phyloP scores from a whole-genome alignment of 345 rosid species.

The Balakata baccata region DNA sequence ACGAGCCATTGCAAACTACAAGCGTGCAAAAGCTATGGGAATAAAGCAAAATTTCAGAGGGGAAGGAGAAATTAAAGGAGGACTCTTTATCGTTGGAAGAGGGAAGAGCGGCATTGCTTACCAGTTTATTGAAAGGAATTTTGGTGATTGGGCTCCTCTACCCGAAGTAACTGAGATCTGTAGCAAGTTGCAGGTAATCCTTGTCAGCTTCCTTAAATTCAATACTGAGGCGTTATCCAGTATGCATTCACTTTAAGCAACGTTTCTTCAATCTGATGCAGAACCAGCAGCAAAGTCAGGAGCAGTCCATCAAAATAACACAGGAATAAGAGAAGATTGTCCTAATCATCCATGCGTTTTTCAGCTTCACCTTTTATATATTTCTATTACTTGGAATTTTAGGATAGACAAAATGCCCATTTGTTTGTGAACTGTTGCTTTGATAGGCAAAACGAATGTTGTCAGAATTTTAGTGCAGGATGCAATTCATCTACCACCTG shows the following conservation, averaged over 20 bases:
- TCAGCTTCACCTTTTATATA: slow-evolving; percentile 5
- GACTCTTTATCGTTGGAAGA: slow-evolving; percentile 52
- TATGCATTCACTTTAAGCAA: slow-evolving; percentile 13
- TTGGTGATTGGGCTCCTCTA: slow-evolving; percentile 66
- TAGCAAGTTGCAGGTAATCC: slow-evolving; percentile 46
- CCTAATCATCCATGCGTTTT: not conserved
- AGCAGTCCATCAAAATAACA: slow-evolving; percentile 10
- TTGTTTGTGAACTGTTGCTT: not conserved
- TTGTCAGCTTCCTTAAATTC: slow-evolving; percentile 2
- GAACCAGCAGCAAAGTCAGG: slow-evolving; percentile 37
- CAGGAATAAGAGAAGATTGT: slow-evolving; percentile 18
- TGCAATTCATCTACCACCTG: not conserved
- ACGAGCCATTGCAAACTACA: slow-evolving; percentile 60
- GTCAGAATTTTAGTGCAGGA: not conserved
- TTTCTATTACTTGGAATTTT: slow-evolving; percentile 1
- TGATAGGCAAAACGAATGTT: not conserved
- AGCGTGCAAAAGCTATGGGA: slow-evolving; percentile 54
- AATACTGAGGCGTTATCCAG: not conserved
- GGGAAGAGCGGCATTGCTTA: slow-evolving; percentile 56
- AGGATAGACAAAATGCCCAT: not conserved
- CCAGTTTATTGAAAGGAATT: slow-evolving; percentile 67
- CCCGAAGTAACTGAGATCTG: slow-evolving; percentile 55
- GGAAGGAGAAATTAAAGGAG: slow-evolving; percentile 64
- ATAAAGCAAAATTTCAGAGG: slow-evolving; percentile 52
- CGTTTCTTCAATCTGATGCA: slow-evolving; percentile 32